Evolutionary conservation across 1,284 basidiomycete species (phyloP).

Genomic region (Sporisorium exsertum): DNA sequence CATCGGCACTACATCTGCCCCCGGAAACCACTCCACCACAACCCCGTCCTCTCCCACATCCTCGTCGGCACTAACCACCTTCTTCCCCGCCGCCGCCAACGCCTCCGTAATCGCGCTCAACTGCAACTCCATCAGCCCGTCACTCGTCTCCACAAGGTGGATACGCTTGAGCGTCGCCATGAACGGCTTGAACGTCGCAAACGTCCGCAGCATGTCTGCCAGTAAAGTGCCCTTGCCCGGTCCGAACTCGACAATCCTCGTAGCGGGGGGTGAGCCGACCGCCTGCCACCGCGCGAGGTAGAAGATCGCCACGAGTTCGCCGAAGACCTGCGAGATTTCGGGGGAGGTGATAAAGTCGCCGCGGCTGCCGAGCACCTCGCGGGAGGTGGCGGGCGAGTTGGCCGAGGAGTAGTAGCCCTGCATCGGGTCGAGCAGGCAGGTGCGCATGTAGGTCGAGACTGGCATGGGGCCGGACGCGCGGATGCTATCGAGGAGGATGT

Average conservation of each 20-base stretch:
- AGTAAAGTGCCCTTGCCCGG: constrained; percentile 94
- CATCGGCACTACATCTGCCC: constrained; percentile 77
- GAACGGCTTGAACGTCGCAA: constrained; percentile 58
- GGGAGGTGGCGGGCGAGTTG: constrained; percentile 31
- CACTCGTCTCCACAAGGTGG: constrained; percentile 67
- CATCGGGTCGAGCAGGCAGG: constrained; percentile 64
- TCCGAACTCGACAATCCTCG: constrained; percentile 89
- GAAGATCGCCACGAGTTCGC: constrained; percentile 79
- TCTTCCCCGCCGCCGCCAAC: constrained; percentile 43
- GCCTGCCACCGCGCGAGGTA: constrained; percentile 82
- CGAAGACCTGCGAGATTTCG: constrained; percentile 95
- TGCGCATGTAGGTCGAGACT: constrained; percentile 67
- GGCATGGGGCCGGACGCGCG: constrained; percentile 62
- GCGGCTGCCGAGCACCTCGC: constrained; percentile 81
- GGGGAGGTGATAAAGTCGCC: constrained; percentile 98
- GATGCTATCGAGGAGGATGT: constrained; percentile 46
- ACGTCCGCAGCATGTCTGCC: constrained; percentile 82
- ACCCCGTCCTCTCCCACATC: constrained; percentile 37
- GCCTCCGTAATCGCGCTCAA: constrained; percentile 43
- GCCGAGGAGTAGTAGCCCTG: constrained; percentile 65
- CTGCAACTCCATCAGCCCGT: constrained; percentile 59
- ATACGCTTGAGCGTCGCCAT: constrained; percentile 52
- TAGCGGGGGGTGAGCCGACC: constrained; percentile 73
- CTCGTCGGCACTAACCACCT: constrained; percentile 43
- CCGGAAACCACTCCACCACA: constrained; percentile 79